Evolutionary conservation across 2,329 filamentous ascomycete species (phyloP).

Genomic region (Monilinia laxa): DNA sequence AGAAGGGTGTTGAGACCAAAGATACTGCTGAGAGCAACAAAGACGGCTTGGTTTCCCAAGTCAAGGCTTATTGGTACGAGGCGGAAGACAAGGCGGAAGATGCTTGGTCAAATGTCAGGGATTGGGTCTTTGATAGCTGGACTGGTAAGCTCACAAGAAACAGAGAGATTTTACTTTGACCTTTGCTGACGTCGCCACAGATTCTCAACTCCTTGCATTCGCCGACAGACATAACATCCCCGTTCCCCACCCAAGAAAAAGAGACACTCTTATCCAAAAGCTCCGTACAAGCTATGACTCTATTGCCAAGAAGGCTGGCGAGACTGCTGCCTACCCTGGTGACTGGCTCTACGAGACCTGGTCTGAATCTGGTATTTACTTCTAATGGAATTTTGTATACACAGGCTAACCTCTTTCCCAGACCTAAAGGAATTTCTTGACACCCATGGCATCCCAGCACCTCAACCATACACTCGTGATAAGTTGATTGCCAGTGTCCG

Average conservation of each 20-base stretch:
- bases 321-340: conserved; percentile 83
- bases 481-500: conserved; percentile 86
- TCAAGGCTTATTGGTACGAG: conserved; percentile 75
- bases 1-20: conserved; percentile 70
- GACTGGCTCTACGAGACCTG: conserved; percentile 92
- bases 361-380: conserved; percentile 64
- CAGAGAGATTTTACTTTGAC: not conserved
- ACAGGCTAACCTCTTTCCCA: conserved; percentile 29
- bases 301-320: conserved; percentile 69
- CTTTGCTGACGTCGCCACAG: conserved; percentile 48
- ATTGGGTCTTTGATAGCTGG: conserved; percentile 88
- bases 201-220: conserved; percentile 91
- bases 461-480: conserved; percentile 81
- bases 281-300: conserved; percentile 79
- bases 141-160: not conserved
- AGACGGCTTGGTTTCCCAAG: conserved; percentile 65
- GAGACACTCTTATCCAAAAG: conserved; percentile 76
- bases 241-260: conserved; percentile 82
- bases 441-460: conserved; percentile 78
- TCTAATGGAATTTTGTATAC: not conserved
- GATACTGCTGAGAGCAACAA: conserved; percentile 65
- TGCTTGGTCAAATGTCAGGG: conserved; percentile 70
- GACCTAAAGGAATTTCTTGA: conserved; percentile 94
- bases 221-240: conserved; percentile 82
- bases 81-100: conserved; percentile 73